These are phyloP conservation scores for Diaporthe ampelina DNA, from an alignment of 2,329 filamentous ascomycete species.

Conservation along the genomic window DNA sequence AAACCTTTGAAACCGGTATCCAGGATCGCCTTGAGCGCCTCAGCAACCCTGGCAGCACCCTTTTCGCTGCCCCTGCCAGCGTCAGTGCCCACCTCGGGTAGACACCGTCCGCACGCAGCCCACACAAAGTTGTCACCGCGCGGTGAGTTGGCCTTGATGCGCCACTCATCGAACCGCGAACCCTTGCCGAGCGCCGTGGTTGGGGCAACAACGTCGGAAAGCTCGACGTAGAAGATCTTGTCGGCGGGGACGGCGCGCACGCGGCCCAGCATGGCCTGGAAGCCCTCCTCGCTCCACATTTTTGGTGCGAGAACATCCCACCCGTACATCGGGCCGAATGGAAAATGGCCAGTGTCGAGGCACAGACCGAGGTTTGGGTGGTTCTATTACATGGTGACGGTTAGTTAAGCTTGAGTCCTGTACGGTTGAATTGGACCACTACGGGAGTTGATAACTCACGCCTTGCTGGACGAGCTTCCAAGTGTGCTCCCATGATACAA, in stretches of 20 bases:
- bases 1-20: not conserved
- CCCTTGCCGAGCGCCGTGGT: not conserved
- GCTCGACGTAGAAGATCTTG: conserved; percentile 11
- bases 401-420: not conserved
- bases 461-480: conserved; percentile 1
- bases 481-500: not conserved
- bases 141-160: not conserved
- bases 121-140: not conserved
- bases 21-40: conserved; percentile 10
- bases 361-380: not conserved
- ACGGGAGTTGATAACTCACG: not conserved
- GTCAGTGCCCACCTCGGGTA: not conserved
- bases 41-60: not conserved
- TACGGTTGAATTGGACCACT: not conserved
- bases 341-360: conserved; percentile 1
- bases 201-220: not conserved
- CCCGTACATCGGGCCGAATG: not conserved
- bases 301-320: not conserved
- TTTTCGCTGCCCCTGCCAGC: not conserved
- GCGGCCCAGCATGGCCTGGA: not conserved
- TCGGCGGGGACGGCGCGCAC: not conserved
- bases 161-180: not conserved
- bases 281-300: conserved; percentile 6
- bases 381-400: not conserved
- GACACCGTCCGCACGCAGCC: not conserved